Conservation (phyloP, 2,329 filamentous ascomycete genomes). For the Trichophyton equinum region DNA sequence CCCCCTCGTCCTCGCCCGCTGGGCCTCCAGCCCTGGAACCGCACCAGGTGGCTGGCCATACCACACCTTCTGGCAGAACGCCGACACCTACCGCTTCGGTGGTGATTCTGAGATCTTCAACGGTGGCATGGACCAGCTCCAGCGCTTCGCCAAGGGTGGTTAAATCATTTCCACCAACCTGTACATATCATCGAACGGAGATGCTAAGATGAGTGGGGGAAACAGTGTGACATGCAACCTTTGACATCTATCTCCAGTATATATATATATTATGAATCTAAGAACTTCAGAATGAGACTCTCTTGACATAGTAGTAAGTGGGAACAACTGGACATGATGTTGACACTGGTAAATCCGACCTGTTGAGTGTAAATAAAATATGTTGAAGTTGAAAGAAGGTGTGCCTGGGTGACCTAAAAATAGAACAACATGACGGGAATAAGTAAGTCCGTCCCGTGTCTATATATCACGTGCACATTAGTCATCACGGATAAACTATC, state of each 20-base stretch:
- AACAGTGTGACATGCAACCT: background rate
- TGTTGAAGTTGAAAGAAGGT: too few species aligned
- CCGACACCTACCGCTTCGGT: conserved; percentile 38
- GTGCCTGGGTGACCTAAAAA: too few species aligned
- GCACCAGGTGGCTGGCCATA: conserved; percentile 42
- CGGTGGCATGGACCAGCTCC: conserved; percentile 28
- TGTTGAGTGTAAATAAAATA: too few species aligned
- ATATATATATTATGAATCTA: background rate
- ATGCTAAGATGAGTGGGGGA: background rate
- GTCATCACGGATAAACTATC: background rate
- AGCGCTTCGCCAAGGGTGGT: conserved; percentile 22
- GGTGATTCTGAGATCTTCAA: conserved; percentile 44
- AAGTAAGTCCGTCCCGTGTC: too few species aligned
- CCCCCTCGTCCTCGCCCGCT: conserved; percentile 40
- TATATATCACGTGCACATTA: background rate
- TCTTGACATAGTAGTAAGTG: background rate
- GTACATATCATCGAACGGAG: background rate
- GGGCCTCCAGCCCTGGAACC: conserved; percentile 30
- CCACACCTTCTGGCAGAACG: conserved; percentile 46
- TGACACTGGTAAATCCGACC: too few species aligned
- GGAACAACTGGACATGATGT: too few species aligned
- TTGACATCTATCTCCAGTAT: background rate
- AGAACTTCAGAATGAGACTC: background rate
- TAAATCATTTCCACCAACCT: background rate
- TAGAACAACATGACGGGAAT: too few species aligned